These are phyloP conservation scores for Chenopodium formosanum DNA, from an alignment of 148 eudicot genomes.

Conservation along the genomic window DNA sequence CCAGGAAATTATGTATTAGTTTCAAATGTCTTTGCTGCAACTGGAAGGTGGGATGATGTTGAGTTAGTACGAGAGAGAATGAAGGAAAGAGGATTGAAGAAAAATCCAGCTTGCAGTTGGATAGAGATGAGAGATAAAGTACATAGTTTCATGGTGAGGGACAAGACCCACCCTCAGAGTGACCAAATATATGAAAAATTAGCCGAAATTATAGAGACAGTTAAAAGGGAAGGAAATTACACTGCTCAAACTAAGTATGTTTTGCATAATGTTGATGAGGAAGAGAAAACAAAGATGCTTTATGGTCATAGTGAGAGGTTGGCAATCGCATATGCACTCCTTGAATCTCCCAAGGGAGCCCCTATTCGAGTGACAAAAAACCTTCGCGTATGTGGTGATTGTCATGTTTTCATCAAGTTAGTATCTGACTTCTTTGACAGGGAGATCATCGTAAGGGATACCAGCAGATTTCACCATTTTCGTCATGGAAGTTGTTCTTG, in stretches of 20 bases:
- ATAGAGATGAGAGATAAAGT: constrained; percentile 63
- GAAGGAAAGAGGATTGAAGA: constrained; percentile 65
- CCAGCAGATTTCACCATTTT: constrained; percentile 88
- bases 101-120: constrained; percentile 96
- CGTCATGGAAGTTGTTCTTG: constrained; percentile 71
- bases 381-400: constrained; percentile 85
- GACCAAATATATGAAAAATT: constrained; percentile 54
- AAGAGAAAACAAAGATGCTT: constrained; percentile 62
- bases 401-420: constrained; percentile 69
- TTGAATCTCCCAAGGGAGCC: constrained; percentile 40
- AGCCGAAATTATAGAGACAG: constrained; percentile 36
- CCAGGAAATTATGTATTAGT: constrained; percentile 71
- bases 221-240: constrained; percentile 68
- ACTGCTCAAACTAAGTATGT: constrained; percentile 59
- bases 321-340: constrained; percentile 78
- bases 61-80: constrained; percentile 57
- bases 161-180: constrained; percentile 62
- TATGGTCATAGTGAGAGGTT: constrained; percentile 80
- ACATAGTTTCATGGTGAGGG: constrained; percentile 72
- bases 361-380: constrained; percentile 80
- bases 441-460: constrained; percentile 75
- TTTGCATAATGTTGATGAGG: constrained; percentile 71
- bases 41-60: constrained; percentile 70
- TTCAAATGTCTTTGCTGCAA: constrained; percentile 69
- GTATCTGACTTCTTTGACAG: constrained; percentile 52